Evolutionary conservation across 768 basidiomycete genomes (phyloP).

Genomic region (Basidioascus undulatus): DNA sequence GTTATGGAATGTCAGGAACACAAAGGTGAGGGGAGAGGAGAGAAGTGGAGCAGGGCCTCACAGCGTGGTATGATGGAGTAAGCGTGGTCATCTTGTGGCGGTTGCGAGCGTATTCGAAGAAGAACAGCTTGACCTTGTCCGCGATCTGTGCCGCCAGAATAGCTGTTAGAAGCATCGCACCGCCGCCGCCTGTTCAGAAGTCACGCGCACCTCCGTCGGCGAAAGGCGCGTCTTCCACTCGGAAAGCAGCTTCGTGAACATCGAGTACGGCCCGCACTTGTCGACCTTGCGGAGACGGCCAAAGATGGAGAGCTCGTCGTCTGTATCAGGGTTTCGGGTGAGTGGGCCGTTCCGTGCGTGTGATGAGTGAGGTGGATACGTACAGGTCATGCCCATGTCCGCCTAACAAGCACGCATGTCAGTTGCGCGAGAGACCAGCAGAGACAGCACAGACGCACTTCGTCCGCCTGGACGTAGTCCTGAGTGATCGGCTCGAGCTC

Average conservation of each 20-base stretch:
- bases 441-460: slow-evolving; percentile 26
- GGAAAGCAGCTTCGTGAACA: slow-evolving; percentile 79
- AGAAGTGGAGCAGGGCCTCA: slow-evolving; percentile 20
- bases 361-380: too few species aligned
- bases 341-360: too few species aligned
- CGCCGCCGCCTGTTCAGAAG: too few species aligned
- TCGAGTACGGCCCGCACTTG: slow-evolving; percentile 93
- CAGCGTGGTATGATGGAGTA: slow-evolving; percentile 83
- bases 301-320: slow-evolving; percentile 81
- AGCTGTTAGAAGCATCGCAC: slow-evolving; percentile 3
- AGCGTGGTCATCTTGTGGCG: slow-evolving; percentile 96
- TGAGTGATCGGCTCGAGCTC: slow-evolving; percentile 90
- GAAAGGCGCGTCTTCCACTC: slow-evolving; percentile 78
- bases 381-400: slow-evolving; percentile 97
- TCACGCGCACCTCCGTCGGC: slow-evolving; percentile 52
- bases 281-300: slow-evolving; percentile 84
- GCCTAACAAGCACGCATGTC: slow-evolving; percentile 25
- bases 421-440: slow-evolving; percentile 4
- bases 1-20: too few species aligned
- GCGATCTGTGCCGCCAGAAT: slow-evolving; percentile 37
- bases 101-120: slow-evolving; percentile 88
- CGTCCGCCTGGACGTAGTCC: slow-evolving; percentile 83
- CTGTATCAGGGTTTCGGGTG: not conserved
- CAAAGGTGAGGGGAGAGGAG: not conserved
- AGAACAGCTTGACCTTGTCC: slow-evolving; percentile 90